These are phyloP conservation scores for Tricholoma sp. DNA, from an alignment of 768 basidiomycete species.

Conservation along the genomic window DNA sequence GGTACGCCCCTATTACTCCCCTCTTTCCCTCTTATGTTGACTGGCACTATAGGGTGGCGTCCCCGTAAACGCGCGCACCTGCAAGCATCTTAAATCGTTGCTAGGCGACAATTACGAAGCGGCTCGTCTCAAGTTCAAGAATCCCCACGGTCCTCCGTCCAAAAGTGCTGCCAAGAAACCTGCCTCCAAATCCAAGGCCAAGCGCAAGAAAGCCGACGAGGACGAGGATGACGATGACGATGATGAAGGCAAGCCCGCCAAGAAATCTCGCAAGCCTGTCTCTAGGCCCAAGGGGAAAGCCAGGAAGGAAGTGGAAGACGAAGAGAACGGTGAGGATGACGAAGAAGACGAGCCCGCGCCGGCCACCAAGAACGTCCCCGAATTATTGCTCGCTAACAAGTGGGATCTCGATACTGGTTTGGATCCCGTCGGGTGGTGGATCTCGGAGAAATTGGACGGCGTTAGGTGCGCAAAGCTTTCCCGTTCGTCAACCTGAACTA, in stretches of 20 bases:
- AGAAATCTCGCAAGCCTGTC: slow-evolving; percentile 9
- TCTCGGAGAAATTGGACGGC: slow-evolving; percentile 59
- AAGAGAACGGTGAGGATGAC: slow-evolving; percentile 22
- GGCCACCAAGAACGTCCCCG: slow-evolving; percentile 32
- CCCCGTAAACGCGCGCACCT: slow-evolving; percentile 43
- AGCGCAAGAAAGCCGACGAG: slow-evolving; percentile 19
- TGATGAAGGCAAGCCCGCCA: slow-evolving; percentile 7
- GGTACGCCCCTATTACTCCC: too few species aligned
- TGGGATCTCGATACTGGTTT: slow-evolving; percentile 50
- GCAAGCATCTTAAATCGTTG: slow-evolving; percentile 41
- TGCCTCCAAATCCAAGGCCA: slow-evolving; percentile 11
- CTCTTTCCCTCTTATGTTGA: background rate
- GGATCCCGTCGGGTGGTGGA: slow-evolving; percentile 58
- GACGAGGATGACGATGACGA: slow-evolving; percentile 12
- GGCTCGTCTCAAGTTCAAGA: slow-evolving; percentile 39
- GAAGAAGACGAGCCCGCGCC: slow-evolving; percentile 27
- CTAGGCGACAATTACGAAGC: slow-evolving; percentile 44
- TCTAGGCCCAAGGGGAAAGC: slow-evolving; percentile 15
- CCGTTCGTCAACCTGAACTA: background rate
- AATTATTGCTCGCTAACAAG: slow-evolving; percentile 48
- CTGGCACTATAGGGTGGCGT: slow-evolving; percentile 18
- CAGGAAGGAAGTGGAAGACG: slow-evolving; percentile 22
- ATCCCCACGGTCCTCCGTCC: slow-evolving; percentile 28
- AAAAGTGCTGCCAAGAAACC: slow-evolving; percentile 20
- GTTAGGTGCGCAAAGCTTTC: slow-evolving; percentile 39